Base-by-base conservation (phyloP, 148 eudicot genomes). In the Camellia sinensis region DNA sequence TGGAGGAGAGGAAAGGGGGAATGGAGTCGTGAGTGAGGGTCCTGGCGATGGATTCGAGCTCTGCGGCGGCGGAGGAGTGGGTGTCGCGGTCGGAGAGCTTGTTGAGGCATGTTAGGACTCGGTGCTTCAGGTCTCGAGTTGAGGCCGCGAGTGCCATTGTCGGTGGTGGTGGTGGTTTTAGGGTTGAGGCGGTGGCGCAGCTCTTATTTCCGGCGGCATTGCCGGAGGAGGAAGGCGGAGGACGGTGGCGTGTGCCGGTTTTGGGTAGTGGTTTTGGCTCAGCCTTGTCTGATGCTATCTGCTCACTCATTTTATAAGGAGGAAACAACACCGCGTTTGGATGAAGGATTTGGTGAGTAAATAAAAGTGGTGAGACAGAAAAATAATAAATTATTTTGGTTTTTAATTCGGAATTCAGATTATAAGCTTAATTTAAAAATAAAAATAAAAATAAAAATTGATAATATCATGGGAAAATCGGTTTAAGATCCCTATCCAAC, bases 31-130 rank as follows among this genome's bases (percentile, higher is more conserved):
- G 21, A 2, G 92, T 48, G 19, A 95, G 86, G 2, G 90, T 83
- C 37, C 79, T 86, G 21, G 97, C 93, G 63, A 96, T 92, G 37
- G 88, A 79, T 18, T 92, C 92, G 43, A 96, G 90, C 74, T 93
- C 98, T 21, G 87, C 46, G 12, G 91, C 93, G 53, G 99, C 99
- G 14, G 91, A 82, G 56, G 94, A 52, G 62, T 89, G 92, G 0
- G 99, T 96, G 79, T 96, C 99, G 17, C 94, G 89, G 75, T 96
- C 99, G 84, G 99, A 91, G 79, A 96, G 91, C 69, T 87, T 91
- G 60, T 88, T 90, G 75, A 92, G 92, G 89, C 97, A 93, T 21
- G 92, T 87, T 41, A 92, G 93, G 7, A 93, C 86, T 0, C 93
- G 91, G 80, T 90, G 97, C 62, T 94, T 95, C 48, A 95, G 87